Percentiles rank a stretch among this genome's conserved stretches.
Conservation (phyloP, 73 alveolate species). For the Tetrahymena malaccensis region DNA sequence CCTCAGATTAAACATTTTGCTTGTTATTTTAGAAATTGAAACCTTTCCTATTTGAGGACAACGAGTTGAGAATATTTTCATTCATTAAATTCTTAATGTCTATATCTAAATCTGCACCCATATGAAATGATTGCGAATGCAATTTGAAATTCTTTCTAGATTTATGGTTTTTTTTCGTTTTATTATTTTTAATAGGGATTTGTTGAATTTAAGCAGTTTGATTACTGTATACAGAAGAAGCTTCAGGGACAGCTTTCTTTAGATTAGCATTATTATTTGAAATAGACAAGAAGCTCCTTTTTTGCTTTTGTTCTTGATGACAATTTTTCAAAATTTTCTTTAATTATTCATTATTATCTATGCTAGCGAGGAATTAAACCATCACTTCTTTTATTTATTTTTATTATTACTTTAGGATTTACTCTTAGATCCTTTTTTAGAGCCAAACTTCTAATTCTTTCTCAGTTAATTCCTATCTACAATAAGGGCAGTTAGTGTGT, state of each 20-base stretch:
- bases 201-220: neutral
- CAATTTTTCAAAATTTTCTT: neutral
- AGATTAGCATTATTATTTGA: neutral
- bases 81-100: neutral
- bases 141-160: neutral
- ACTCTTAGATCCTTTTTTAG: neutral
- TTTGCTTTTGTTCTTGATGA: neutral
- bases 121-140: neutral
- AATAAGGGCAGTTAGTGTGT: neutral
- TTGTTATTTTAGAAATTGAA: neutral
- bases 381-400: neutral
- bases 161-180: neutral
- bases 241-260: neutral
- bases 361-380: neutral
- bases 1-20: neutral
- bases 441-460: neutral
- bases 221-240: neutral
- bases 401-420: neutral
- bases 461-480: neutral
- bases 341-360: neutral
- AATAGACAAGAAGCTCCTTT: neutral
- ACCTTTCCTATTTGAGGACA: neutral
- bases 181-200: neutral
- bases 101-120: neutral
- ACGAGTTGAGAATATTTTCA: neutral